Base-by-base conservation (phyloP, 2,329 filamentous ascomycete genomes). In the Colletotrichum falcatum region DNA sequence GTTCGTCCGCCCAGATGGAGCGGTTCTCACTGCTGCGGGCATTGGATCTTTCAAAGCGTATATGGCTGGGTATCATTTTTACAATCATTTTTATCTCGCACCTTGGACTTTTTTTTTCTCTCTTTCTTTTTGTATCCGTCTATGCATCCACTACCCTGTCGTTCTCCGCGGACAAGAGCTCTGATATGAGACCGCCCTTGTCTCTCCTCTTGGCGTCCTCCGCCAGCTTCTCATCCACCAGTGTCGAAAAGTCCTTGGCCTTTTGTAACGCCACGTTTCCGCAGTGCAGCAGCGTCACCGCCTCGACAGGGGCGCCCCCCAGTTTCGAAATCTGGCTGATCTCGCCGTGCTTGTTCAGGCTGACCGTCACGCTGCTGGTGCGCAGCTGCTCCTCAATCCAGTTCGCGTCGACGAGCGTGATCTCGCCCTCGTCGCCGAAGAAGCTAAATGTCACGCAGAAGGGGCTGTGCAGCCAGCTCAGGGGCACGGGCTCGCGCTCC, bases 311-410 rank as follows among this genome's bases (percentile, higher is more conserved):
- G 26, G 89, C 87, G 33, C 96, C 96, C 30, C 95, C 95, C 69
- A 96, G 89, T 83, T 99, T 99, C 37, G 94, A 91, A 71, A 98
- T 89, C 81, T 97, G 94, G 76, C 94, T 97, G 49, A 98, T 89
- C 83, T 98, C 95, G 30, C 95, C 95, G 77, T 95, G 92, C 77
- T 90, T 90, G 81, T 98, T 97, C 81, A 97, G 87, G 65, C 94
- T 95, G 76, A 98, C 89, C 8, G 93, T 93, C 75, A 93, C 89
- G 79, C 91, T 90, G 66, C 90, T 91, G 48, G 91, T 87, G 26
- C 92, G 85, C 67, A 94, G 85, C 79, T 94, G 91, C 82, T 96
- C 93, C 82, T 96, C 93, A 48, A 93, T 80, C 79, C 90, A 84
- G 53, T 87, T 92, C 3, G 92, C 87, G 79, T 96, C 93, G n/a